phyloP scores from a whole-genome alignment of 768 basidiomycete genomes.

The Lactifluus volemus region DNA sequence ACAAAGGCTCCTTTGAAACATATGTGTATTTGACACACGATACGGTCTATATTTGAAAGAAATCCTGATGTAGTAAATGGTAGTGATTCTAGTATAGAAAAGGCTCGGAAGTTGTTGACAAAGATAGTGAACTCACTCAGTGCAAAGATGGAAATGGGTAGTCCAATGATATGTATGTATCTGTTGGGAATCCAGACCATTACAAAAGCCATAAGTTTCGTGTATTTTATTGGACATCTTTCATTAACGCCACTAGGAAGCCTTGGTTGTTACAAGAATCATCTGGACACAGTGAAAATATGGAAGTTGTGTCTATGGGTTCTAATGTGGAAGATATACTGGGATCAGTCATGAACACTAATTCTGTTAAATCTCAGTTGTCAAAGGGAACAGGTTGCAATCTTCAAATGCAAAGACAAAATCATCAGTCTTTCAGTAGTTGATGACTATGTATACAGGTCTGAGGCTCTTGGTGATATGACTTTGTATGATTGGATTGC shows the following conservation, averaged over 20 bases:
- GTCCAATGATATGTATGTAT: not conserved
- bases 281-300: not conserved
- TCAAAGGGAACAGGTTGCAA: not conserved
- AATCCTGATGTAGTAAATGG: not conserved
- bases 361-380: too few relatives aligned
- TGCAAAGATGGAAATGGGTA: not conserved
- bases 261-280: not conserved
- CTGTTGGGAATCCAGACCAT: not conserved
- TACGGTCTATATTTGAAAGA: not conserved
- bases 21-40: not conserved
- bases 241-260: not conserved
- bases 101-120: not conserved
- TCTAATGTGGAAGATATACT: too few relatives aligned
- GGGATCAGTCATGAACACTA: too few relatives aligned
- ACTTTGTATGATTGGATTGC: not conserved
- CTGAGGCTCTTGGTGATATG: not conserved
- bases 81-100: not conserved
- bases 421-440: not conserved
- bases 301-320: too few relatives aligned
- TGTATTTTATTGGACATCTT: not conserved
- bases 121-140: not conserved
- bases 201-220: not conserved
- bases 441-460: not conserved
- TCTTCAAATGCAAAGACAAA: not conserved
- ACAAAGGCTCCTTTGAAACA: not conserved